These are phyloP conservation scores for Larix sibirica DNA, from an alignment of 83 land plant species.

Conservation along the genomic window DNA sequence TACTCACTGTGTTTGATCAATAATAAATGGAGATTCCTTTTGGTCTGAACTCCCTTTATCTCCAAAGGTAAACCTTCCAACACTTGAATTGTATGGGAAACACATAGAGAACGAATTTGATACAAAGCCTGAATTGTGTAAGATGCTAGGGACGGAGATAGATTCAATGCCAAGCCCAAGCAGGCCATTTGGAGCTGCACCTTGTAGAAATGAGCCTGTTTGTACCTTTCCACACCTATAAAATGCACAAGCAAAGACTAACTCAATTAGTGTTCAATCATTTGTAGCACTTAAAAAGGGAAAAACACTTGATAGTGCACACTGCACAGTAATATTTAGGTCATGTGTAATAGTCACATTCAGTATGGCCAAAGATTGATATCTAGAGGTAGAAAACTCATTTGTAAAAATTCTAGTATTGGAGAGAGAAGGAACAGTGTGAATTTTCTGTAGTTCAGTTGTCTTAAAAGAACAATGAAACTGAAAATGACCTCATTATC, in stretches of 20 bases:
- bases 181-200: constrained; percentile 93
- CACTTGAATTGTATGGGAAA: constrained; percentile 47
- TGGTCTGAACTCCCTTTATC: constrained; percentile 73
- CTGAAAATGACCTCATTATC: no score
- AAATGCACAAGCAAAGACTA: no score
- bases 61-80: constrained; percentile 88
- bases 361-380: not conserved
- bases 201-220: constrained; percentile 81
- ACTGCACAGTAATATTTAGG: not conserved
- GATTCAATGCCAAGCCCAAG: constrained; percentile 85
- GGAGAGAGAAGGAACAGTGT: not conserved
- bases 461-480: no score
- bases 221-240: constrained; percentile 77
- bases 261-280: no score
- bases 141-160: constrained; percentile 79
- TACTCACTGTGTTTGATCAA: constrained; percentile 52
- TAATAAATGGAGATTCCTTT: constrained; percentile 54
- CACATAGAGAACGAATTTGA: constrained; percentile 96
- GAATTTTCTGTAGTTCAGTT: not conserved
- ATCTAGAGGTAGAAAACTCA: not conserved
- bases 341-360: not conserved
- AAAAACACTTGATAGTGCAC: not conserved
- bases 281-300: not conserved
- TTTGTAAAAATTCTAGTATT: not conserved
- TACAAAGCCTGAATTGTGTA: constrained; percentile 55